Evolutionary conservation across 306 rosid species (phyloP).

Genomic region (Fragaria iinumae): DNA sequence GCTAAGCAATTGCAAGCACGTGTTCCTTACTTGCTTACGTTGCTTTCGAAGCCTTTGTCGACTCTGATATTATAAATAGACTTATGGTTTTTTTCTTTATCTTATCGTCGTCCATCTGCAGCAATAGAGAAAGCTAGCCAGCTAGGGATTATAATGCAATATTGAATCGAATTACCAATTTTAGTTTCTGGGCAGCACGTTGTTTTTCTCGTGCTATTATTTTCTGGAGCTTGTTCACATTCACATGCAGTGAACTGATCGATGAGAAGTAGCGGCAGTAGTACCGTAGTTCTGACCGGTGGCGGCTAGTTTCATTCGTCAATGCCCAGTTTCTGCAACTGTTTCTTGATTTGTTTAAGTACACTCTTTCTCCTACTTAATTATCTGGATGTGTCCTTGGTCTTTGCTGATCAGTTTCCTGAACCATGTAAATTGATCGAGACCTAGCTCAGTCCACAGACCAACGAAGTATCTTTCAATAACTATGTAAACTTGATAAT

Average conservation of each 20-base stretch:
- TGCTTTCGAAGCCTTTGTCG: not conserved
- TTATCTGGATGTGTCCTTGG: not conserved
- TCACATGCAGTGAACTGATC: not conserved
- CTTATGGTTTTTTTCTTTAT: not conserved
- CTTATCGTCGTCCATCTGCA: not conserved
- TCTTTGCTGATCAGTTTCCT: not conserved
- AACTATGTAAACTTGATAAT: no score
- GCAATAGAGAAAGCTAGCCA: not conserved
- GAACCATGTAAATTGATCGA: not conserved
- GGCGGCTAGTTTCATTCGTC: not conserved
- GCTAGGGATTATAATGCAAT: no score
- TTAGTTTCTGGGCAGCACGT: not conserved
- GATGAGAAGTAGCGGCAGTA: not conserved
- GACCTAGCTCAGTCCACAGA: no score
- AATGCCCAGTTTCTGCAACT: not conserved
- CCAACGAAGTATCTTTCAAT: no score
- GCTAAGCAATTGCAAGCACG: not conserved
- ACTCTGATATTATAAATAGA: not conserved
- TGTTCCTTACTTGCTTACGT: not conserved
- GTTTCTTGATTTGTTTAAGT: not conserved
- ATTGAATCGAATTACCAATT: not conserved
- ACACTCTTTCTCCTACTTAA: not conserved
- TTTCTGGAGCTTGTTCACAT: not conserved
- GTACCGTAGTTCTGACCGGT: not conserved
- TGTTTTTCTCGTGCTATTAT: not conserved